Conservation (phyloP, 768 basidiomycete genomes). For the Trametes meyenii region DNA sequence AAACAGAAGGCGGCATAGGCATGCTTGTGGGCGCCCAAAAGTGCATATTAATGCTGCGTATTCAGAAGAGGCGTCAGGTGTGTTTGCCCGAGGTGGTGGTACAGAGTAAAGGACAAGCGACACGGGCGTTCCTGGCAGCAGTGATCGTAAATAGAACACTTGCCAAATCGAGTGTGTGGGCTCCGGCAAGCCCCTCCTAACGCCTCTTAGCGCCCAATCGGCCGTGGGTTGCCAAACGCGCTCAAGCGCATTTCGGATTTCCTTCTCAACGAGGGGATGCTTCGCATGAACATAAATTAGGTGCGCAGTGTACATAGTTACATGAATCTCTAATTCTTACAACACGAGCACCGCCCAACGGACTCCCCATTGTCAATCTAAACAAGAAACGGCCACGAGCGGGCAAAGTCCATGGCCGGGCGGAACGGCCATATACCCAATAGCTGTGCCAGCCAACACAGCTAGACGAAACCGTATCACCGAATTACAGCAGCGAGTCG, state of each 20-base stretch:
- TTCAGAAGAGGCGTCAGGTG: too few relatives aligned
- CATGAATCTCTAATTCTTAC: conserved; percentile 8
- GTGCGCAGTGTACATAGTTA: conserved; percentile 6
- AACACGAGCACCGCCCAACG: background rate
- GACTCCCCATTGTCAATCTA: conserved; percentile 1
- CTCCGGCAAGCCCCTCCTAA: too few relatives aligned
- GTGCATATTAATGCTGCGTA: background rate
- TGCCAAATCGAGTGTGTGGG: conserved; percentile 1
- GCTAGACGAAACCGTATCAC: background rate
- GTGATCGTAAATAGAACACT: conserved; percentile 1
- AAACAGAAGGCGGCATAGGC: too few relatives aligned
- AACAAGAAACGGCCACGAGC: background rate
- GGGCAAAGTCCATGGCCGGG: background rate
- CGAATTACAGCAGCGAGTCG: conserved; percentile 48
- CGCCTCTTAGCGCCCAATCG: too few relatives aligned
- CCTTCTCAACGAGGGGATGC: background rate
- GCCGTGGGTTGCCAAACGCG: background rate
- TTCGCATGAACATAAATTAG: conserved; percentile 9
- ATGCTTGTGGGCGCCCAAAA: too few relatives aligned
- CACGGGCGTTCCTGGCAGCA: too few relatives aligned
- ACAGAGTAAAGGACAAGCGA: background rate
- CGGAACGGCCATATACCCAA: background rate
- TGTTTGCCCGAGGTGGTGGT: background rate
- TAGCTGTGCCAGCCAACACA: background rate
- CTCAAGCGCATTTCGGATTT: background rate